Base-by-base conservation (phyloP, 305 asterid genomes). In the Solanum aculeatissimum region DNA sequence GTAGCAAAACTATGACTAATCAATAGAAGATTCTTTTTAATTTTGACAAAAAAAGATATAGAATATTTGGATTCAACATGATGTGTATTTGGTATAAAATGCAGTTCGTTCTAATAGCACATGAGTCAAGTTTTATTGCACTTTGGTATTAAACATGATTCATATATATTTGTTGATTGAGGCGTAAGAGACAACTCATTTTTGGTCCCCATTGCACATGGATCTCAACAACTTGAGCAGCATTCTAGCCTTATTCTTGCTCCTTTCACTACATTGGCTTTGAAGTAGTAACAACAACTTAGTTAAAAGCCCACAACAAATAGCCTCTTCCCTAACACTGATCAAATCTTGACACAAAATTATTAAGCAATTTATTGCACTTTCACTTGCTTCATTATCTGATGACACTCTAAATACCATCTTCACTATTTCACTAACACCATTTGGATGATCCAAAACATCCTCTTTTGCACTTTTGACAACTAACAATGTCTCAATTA, bases 321-420 rank as follows among this genome's bases (percentile, higher is more conserved):
- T 89, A 18, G 92, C 94, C 25, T 58, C 78, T 53, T 92, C 93
- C 86, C 91, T 88, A 15, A 82, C 93, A 23, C 47, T 58, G 13
- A 54, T 42, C 2, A 90, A 85, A 18, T 87, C 94, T 14, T 70
- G 32, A 75, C 95, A 92, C 15, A 92, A 2, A 15, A 79, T 55
- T 68, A 88, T 10, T 51, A 92, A 80, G 9, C 88, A 79, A 74
- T 88, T 91, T 21, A 92, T 82, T 5, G 94, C 94, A 58, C 92
- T 88, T 43, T 90, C 94, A 84, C 95, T 91, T 11, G 92, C 94
- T 79, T 84, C 85, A 58, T 88, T 91, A 77, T 91, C 88, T 21
- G 92, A 92, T 27, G 92, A 92, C 3, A 91, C 91, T 82, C 90
- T 84, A 45, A 91, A 92, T 53, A 91, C 95, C 94, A 91, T 91